Evolutionary conservation across 1,284 basidiomycete species (phyloP), one percentile per base, ranked within the genome.

Genomic region (Marasmius fiardii): DNA sequence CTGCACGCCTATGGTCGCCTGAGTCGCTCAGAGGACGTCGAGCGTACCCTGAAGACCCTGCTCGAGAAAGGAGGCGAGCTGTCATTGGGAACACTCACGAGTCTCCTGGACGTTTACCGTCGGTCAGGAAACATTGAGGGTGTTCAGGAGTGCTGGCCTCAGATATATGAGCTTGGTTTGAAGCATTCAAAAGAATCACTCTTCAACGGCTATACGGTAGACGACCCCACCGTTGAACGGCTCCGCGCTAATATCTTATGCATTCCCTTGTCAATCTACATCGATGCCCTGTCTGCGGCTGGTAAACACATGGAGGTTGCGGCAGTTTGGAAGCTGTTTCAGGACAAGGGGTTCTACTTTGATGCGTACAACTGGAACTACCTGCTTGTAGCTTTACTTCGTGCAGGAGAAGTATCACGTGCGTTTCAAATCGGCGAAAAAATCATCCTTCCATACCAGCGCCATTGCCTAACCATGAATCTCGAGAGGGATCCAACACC

Each of bases 291-390:
- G 37, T 92, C 92, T 2, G 71, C 76, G 1, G 81, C 80, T 0
- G 89, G 88, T 1, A 68, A 73, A 37, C 86, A 92, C 64, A 60
- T 68, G 7, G 81, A 87, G 55, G 80, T 97, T 39, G 81, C 86
- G 18, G 67, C 71, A 11, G 74, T 82, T 0, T 98, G 96, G 95
- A 71, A 76, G 16, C 67, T 74, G 28, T 80, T 92, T 48, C 80
- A 83, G 59, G 61, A 72, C 5, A 70, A 78, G n/a, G 92, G 93
- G 1, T 91, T 96, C 62, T 79, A 79, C 2, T 94, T 95, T 66
- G 93, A 98, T 67, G 81, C 91, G 11, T 86, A 90, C 63, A 98
- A 98, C 71, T 99, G 93, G 90, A 98, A 98, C 67, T 86, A 93
- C 64, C 78, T 96, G 23, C 81, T 79, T 23, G 75, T 87, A 3